Base-by-base conservation (phyloP, 2,329 filamentous ascomycete genomes). In the Aspergillus puulaauensis region DNA sequence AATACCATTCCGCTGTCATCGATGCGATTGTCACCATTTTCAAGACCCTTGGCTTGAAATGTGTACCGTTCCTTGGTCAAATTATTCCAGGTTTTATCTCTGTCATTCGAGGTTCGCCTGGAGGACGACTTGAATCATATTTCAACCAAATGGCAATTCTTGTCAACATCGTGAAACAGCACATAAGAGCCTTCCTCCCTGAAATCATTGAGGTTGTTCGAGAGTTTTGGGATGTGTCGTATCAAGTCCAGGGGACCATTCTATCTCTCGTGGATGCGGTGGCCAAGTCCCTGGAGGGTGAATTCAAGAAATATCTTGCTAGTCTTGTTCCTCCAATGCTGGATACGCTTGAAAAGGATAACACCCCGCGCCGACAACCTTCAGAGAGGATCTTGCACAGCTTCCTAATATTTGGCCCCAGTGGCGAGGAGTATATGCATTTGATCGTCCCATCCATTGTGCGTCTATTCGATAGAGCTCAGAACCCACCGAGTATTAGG, bases 21-120 rank as follows among this genome's bases (percentile, higher is more conserved):
- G 95, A 98, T 73, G 95, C 95, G 5, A 96, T 99, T 67, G 98
- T 99, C 87, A 96, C 91, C 66, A 99, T 99, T 58, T 99, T 99
- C 77, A 90, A 95, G 66, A 99, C 96, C 0, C 83, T 99, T 60
- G 95, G 95, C 2, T 79, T 99, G 66, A 96, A 98, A 72, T 99
- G 95, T 72, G 93, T 99, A 8, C 90, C 91, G 0, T 99, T 98
- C 74, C 84, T 99, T 1, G 90, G 90, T 60, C 89, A 95, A 60
- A 97, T 99, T 60, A 90, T 99, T 33, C 95, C 96, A 0, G 95
- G 92, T 0, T 99, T 99, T 70, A 83, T 99, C 43, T 82, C 86
- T 15, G 93, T 99, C 56, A 96, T 99, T 60, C 85, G 89, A 65
- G 89, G 89, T 51, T 92, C 93, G 6, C 86, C 90, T 15, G 81